phyloP scores from a whole-genome alignment of 164 flowering plant genomes.

The grape (Vitis vinifera) region DNA sequence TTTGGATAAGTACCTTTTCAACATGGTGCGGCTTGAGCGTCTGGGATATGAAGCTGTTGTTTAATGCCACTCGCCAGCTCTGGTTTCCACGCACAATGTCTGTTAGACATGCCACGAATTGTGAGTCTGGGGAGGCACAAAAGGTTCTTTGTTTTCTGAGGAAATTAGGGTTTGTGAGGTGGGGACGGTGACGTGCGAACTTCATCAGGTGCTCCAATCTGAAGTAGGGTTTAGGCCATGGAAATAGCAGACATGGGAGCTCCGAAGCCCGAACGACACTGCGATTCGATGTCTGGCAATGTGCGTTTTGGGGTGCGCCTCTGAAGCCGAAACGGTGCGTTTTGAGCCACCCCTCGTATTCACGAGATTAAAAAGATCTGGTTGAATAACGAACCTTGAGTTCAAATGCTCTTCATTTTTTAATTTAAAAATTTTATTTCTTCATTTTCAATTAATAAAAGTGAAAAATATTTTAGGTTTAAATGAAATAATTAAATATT shows the following conservation, averaged over 20 bases:
- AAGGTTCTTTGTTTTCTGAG: conserved; percentile 3
- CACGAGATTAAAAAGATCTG: too few species aligned
- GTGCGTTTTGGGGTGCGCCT: too few species aligned
- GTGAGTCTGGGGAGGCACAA: conserved; percentile 17
- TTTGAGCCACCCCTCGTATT: too few species aligned
- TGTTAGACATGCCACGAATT: conserved; percentile 41
- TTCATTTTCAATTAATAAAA: too few species aligned
- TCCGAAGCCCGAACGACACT: too few species aligned
- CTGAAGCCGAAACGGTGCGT: too few species aligned
- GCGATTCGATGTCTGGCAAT: too few species aligned
- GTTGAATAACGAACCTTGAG: too few species aligned
- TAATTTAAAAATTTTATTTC: too few species aligned
- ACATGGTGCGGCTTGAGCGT: conserved; percentile 54
- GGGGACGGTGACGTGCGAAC: conserved; percentile 15
- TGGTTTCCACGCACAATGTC: conserved; percentile 52
- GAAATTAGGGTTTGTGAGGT: neutral
- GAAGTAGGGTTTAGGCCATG: conserved; percentile 1
- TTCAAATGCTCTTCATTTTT: too few species aligned
- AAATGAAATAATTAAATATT: too few species aligned
- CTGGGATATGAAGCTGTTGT: conserved; percentile 32
- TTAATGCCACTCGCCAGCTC: conserved; percentile 59
- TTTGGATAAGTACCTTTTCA: conserved; percentile 52
- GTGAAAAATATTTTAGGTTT: too few species aligned
- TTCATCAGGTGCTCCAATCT: conserved; percentile 15
- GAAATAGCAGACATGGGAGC: conserved; percentile 2